Evolutionary conservation across 768 basidiomycete genomes (phyloP).

Genomic region (Chiua virens): DNA sequence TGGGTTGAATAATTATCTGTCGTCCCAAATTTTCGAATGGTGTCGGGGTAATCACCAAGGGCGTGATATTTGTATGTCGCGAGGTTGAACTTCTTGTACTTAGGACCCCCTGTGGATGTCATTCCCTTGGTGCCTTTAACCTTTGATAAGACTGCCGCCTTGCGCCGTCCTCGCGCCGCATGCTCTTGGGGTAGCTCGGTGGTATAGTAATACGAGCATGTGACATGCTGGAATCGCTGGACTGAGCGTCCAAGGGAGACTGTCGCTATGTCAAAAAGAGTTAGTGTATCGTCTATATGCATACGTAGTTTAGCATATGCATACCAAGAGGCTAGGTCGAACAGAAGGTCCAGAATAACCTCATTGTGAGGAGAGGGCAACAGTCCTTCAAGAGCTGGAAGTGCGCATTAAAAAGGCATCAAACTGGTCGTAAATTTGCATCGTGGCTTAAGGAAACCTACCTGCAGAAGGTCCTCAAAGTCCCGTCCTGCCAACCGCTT

Average conservation of each 20-base stretch:
- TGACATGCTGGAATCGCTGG: constrained; percentile 20
- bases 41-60: too few relatives aligned
- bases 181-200: constrained; percentile 14
- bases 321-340: background rate
- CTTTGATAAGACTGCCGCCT: too few relatives aligned
- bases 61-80: too few relatives aligned
- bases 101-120: too few relatives aligned
- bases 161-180: background rate
- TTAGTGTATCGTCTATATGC: constrained; percentile 14
- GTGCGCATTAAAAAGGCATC: constrained; percentile 6
- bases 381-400: constrained; percentile 13
- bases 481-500: too few relatives aligned
- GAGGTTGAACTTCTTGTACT: too few relatives aligned
- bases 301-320: constrained; percentile 3
- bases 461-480: too few relatives aligned
- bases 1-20: too few relatives aligned
- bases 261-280: constrained; percentile 6
- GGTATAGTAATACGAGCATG: constrained; percentile 25
- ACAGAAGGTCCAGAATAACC: background rate
- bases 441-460: too few relatives aligned
- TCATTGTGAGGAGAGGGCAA: background rate
- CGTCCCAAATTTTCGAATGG: too few relatives aligned
- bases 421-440: background rate
- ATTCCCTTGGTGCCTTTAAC: too few relatives aligned
- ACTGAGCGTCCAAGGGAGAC: constrained; percentile 13